Conservation (phyloP, 73 alveolate species). For the Paramecium bursaria region DNA sequence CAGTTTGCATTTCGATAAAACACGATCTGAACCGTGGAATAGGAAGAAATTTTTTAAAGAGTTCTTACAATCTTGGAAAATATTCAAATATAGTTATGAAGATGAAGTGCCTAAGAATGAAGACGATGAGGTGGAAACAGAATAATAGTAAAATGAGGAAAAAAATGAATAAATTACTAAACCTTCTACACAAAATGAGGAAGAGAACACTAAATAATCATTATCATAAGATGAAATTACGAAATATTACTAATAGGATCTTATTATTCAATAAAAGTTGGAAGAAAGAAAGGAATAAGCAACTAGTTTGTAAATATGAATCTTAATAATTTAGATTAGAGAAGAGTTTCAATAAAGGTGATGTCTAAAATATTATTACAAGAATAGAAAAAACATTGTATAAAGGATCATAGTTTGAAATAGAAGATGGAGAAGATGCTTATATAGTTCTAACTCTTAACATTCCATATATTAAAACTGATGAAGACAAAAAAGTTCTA, state of each 20-base stretch:
- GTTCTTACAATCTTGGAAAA: slow-evolving; percentile 26
- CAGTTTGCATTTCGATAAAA: not conserved
- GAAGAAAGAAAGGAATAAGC: slow-evolving; percentile 60
- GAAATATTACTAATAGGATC: slow-evolving; percentile 22
- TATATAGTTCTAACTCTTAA: not conserved
- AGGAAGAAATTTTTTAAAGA: slow-evolving; percentile 34
- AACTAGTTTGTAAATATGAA: not conserved
- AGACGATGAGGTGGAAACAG: slow-evolving; percentile 25
- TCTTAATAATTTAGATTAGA: slow-evolving; percentile 8
- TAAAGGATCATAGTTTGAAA: not conserved
- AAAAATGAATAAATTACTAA: not conserved
- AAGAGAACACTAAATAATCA: not conserved
- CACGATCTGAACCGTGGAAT: slow-evolving; percentile 9
- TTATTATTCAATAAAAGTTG: slow-evolving; percentile 17
- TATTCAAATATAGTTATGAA: slow-evolving; percentile 40
- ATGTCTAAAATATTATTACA: slow-evolving; percentile 26
- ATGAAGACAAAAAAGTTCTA: slow-evolving; percentile 27
- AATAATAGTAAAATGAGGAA: not conserved
- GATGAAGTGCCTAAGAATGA: slow-evolving; percentile 18
- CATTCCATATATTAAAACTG: slow-evolving; percentile 33
- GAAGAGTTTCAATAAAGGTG: slow-evolving; percentile 41
- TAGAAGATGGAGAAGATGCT: slow-evolving; percentile 58
- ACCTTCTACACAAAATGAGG: not conserved
- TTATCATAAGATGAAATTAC: not conserved
- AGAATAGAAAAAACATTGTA: slow-evolving; percentile 48